phyloP scores from a whole-genome alignment of 2,329 filamentous ascomycete species.

The Diaporthe citri region DNA sequence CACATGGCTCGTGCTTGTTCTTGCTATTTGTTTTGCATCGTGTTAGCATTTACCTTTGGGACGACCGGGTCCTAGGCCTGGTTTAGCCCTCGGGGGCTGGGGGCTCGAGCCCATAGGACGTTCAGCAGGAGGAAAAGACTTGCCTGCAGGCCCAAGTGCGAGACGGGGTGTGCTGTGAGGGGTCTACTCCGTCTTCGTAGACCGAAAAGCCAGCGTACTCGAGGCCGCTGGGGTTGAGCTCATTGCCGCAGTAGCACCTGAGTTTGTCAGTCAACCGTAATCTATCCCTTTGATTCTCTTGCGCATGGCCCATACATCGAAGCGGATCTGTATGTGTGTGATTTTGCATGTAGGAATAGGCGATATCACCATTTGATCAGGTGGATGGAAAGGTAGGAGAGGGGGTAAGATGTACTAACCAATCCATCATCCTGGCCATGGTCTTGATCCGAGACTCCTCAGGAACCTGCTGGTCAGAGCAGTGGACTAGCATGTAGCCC shows the following conservation, averaged over 20 bases:
- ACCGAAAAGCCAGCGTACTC: slow-evolving; percentile 8
- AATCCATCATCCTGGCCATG: slow-evolving; percentile 13
- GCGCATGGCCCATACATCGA: background rate
- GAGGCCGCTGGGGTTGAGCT: background rate
- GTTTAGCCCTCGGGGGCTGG: background rate
- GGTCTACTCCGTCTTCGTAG: background rate
- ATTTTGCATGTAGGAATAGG: too few relatives aligned
- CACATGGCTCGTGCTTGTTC: background rate
- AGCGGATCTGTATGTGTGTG: background rate
- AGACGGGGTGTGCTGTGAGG: background rate
- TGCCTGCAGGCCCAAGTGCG: slow-evolving; percentile 19
- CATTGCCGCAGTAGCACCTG: slow-evolving; percentile 18
- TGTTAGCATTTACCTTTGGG: background rate
- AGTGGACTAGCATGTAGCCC: background rate
- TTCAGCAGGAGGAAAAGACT: background rate
- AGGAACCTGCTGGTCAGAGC: background rate
- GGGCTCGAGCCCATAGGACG: background rate
- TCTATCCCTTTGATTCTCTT: background rate
- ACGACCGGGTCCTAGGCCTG: background rate
- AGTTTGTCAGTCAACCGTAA: background rate
- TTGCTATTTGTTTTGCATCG: background rate
- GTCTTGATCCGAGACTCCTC: background rate
- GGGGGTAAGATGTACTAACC: background rate
- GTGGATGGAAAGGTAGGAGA: background rate
- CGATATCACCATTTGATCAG: fast-evolving